Percentiles rank a stretch among this genome's conserved stretches.
phyloP scores from a whole-genome alignment of 352 stramenopile species.

The Thraustochytrium sp. region DNA sequence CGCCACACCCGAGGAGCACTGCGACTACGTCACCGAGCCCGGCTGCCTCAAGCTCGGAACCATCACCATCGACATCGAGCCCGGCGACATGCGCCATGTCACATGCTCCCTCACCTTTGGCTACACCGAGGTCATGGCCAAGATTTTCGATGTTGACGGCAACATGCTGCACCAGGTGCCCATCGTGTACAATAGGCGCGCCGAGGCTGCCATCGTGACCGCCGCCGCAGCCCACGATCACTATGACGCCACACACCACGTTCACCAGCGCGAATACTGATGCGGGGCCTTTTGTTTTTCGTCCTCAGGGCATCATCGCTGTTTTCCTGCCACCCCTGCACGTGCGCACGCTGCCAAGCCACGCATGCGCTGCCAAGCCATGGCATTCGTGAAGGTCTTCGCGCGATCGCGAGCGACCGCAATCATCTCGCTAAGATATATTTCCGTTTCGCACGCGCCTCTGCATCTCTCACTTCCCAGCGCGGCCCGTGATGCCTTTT shows the following conservation, averaged over 20 bases:
- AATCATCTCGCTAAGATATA: no score
- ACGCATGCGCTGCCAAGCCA: no score
- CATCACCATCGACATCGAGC: neutral
- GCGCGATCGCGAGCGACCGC: no score
- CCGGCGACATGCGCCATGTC: neutral
- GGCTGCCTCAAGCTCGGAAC: constrained; percentile 38
- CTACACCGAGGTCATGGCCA: constrained; percentile 14
- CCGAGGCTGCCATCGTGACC: neutral
- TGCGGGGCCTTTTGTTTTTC: no score
- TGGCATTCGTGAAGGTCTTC: no score
- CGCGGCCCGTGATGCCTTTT: no score
- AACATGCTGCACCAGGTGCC: neutral
- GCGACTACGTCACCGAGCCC: constrained; percentile 5
- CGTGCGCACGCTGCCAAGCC: no score
- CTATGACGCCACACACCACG: neutral
- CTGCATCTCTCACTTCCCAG: no score
- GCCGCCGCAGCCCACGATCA: neutral
- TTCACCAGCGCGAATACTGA: no score
- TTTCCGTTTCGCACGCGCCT: no score
- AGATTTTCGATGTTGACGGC: neutral
- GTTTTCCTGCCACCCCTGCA: no score
- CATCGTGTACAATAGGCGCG: neutral
- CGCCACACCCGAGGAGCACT: neutral
- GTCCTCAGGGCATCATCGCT: no score
- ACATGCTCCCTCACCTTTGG: constrained; percentile 26